Evolutionary conservation across 2,329 filamentous ascomycete species (phyloP), one percentile per base, ranked within the genome.

Genomic region (Diaporthe helianthi): DNA sequence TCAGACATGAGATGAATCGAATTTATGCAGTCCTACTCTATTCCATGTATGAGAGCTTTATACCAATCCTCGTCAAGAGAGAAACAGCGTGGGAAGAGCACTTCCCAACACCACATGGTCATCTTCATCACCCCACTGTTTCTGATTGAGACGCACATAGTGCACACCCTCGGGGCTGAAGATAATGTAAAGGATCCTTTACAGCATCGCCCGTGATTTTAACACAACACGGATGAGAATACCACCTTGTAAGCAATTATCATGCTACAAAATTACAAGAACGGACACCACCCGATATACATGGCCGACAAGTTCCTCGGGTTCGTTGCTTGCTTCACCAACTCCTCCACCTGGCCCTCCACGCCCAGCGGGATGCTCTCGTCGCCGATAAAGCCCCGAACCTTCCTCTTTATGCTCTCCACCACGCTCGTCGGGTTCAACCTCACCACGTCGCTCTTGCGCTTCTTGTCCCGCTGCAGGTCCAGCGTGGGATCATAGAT

Each of bases 401-500:
- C 89, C 81, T 98, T 98, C 63, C 90, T 88, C 76, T 90, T 89
- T 73, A 99, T 97, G 74, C 90, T 93, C 78, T 98, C 94, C 51
- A 99, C 86, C 64, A 98, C 96, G 74, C 92, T 94, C 74, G 85
- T 84, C 36, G 87, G 87, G 72, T 87, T 86, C 60, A 89, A 79
- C 75, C 80, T 83, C 22, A 87, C 81, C 2, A 79, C 78, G 22
- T 81, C 78, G 65, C 60, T 66, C 68, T 86, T 80, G 78, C 85
- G 84, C 74, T 88, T 89, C 78, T 92, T 93, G 65, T 91, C 91
- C 72, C 83, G 83, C 75, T 98, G 89, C 72, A 98, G 89, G 77
- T 99, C 97, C 15, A 97, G 90, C 17, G 97, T 98, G 0, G 96
- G 96, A 78, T 99, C 96, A 77, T 99, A 94, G 73, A 99, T 88